These are phyloP conservation scores for Macrolepiota fuliginosa DNA, from an alignment of 768 basidiomycete genomes.

Conservation along the genomic window DNA sequence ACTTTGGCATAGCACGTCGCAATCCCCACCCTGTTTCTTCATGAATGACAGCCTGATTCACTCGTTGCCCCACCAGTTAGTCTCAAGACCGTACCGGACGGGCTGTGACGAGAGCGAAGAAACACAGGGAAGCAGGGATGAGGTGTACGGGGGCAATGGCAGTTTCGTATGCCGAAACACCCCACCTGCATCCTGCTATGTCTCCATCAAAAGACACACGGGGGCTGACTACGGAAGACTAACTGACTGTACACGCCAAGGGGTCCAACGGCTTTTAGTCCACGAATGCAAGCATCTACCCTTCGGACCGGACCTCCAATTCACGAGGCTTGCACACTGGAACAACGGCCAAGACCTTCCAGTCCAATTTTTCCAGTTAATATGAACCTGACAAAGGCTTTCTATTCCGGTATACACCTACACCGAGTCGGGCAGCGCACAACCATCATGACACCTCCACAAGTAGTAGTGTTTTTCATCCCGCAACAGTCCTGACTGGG, in stretches of 20 bases:
- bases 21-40: constrained; percentile 49
- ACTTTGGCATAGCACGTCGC: constrained; percentile 49
- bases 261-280: no score
- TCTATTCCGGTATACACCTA: neutral
- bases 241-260: no score
- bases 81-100: constrained; percentile 53
- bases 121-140: constrained; percentile 54
- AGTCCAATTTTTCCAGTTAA: neutral
- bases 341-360: neutral
- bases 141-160: constrained; percentile 67
- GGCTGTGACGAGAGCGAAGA: constrained; percentile 41
- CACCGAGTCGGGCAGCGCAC: neutral
- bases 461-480: neutral
- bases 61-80: constrained; percentile 54
- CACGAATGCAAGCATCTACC: no score
- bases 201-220: no score
- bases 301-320: neutral
- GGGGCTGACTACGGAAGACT: no score
- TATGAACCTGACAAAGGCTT: neutral
- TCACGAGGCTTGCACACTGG: neutral
- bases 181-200: no score
- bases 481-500: neutral
- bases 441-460: neutral
- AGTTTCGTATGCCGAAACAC: constrained; percentile 64
- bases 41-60: constrained; percentile 49